Conservation (phyloP, 2,329 filamentous ascomycete species). For the Xylariaceae sp. region DNA sequence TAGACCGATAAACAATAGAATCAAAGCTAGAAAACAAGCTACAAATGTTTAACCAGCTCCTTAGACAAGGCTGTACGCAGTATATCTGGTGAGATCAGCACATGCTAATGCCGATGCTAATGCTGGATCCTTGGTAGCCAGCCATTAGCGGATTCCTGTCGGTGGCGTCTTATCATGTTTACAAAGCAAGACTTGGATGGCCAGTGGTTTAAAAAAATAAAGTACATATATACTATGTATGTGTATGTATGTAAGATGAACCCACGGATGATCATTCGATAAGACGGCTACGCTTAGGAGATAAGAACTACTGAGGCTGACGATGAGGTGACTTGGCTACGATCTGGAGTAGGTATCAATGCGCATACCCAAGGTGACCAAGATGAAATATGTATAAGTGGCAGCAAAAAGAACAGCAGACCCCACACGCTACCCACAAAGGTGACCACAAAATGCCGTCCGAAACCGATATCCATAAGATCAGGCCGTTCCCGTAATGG, state of each 20-base stretch:
- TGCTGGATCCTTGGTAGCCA: too few relatives aligned
- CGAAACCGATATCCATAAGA: conserved; percentile 23
- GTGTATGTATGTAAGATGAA: not conserved
- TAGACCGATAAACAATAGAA: too few relatives aligned
- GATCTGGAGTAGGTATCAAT: not conserved
- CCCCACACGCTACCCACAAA: conserved; percentile 1
- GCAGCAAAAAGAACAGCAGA: conserved; percentile 10
- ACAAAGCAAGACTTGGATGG: too few relatives aligned
- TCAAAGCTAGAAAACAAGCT: too few relatives aligned
- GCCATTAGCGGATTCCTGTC: too few relatives aligned
- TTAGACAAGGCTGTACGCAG: too few relatives aligned
- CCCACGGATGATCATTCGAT: not conserved
- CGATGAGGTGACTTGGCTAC: not conserved
- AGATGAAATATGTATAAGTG: conserved; percentile 1
- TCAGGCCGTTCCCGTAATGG: conserved; percentile 21
- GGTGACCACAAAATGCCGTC: conserved; percentile 13
- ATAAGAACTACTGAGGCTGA: not conserved
- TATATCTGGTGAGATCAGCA: too few relatives aligned
- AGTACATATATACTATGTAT: too few relatives aligned
- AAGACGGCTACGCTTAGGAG: not conserved
- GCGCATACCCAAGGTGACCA: not conserved
- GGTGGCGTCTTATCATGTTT: too few relatives aligned
- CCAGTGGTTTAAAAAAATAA: too few relatives aligned
- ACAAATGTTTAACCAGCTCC: too few relatives aligned
- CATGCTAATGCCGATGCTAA: too few relatives aligned